These are phyloP conservation scores for Bipolaris bicolor DNA, from an alignment of 2,329 filamentous ascomycete species.

Conservation along the genomic window DNA sequence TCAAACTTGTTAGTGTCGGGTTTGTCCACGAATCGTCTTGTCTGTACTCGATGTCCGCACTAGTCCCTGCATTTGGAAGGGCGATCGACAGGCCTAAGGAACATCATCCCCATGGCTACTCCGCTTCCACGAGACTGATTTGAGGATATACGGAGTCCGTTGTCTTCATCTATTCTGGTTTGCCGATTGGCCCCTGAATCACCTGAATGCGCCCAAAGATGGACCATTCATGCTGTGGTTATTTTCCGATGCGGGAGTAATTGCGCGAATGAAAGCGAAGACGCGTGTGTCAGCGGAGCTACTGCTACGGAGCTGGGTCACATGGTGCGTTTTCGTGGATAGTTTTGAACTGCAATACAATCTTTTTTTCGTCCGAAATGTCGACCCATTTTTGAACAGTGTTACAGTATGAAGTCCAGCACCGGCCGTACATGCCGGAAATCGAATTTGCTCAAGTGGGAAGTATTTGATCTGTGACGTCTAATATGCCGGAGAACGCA, in stretches of 20 bases:
- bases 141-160: slow-evolving; percentile 12
- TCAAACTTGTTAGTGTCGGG: slow-evolving; percentile 6
- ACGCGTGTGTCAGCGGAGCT: not conserved
- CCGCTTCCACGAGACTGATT: slow-evolving; percentile 11
- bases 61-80: slow-evolving; percentile 9
- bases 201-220: slow-evolving; percentile 4
- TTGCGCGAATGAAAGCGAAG: not conserved
- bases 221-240: slow-evolving; percentile 9
- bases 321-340: slow-evolving; percentile 23
- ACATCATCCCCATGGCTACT: not conserved
- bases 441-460: not conserved
- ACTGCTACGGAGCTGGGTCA: slow-evolving; percentile 23
- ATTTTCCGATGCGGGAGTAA: not conserved
- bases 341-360: not conserved
- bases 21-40: slow-evolving; percentile 9
- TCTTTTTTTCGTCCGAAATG: slow-evolving; percentile 5
- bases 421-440: not conserved
- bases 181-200: slow-evolving; percentile 14
- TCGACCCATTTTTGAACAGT: not conserved
- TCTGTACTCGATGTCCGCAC: slow-evolving; percentile 10
- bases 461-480: too few species aligned
- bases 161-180: slow-evolving; percentile 25
- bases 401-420: not conserved
- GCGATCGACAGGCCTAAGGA: slow-evolving; percentile 17
- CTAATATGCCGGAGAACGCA: not conserved